These are phyloP conservation scores for Orychophragmus violaceus DNA, from an alignment of 345 rosid species.

Conservation along the genomic window DNA sequence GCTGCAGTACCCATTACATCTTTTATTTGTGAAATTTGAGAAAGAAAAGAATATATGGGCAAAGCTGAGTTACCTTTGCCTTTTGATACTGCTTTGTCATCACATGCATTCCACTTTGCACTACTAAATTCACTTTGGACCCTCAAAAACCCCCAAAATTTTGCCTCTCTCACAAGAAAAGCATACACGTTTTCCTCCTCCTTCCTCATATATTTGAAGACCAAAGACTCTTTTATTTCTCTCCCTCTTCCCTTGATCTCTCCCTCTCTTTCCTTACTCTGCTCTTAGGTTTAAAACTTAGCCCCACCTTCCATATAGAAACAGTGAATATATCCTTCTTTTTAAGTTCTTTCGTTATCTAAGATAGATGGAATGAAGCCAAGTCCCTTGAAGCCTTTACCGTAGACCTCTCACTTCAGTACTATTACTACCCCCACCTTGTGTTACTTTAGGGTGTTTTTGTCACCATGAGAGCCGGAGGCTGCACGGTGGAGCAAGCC, in stretches of 20 bases:
- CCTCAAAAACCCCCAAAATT: constrained; percentile 27
- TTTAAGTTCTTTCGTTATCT: constrained; percentile 6
- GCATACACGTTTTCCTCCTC: constrained; percentile 45
- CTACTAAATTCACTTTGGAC: constrained; percentile 75
- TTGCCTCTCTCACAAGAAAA: constrained; percentile 67
- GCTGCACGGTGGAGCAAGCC: constrained; percentile 79
- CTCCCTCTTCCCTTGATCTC: constrained; percentile 9
- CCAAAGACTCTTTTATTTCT: constrained; percentile 25
- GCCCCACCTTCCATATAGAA: neutral
- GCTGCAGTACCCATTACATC: constrained; percentile 35
- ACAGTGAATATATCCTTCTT: constrained; percentile 1
- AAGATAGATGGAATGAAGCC: constrained; percentile 19
- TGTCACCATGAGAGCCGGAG: constrained; percentile 74
- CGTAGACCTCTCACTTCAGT: constrained; percentile 1
- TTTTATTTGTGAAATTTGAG: constrained; percentile 36
- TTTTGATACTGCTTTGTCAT: constrained; percentile 72
- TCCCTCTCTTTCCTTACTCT: constrained; percentile 7
- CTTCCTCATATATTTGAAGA: constrained; percentile 28
- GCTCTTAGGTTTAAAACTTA: constrained; percentile 11
- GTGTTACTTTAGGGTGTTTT: neutral
- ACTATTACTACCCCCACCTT: constrained; percentile 16
- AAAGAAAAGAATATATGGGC: constrained; percentile 37
- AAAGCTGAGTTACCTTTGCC: constrained; percentile 80
- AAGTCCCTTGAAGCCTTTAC: constrained; percentile 23
- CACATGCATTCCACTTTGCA: constrained; percentile 99